phyloP scores from a whole-genome alignment of 2,329 filamentous ascomycete species.

The Lithohypha guttulata region DNA sequence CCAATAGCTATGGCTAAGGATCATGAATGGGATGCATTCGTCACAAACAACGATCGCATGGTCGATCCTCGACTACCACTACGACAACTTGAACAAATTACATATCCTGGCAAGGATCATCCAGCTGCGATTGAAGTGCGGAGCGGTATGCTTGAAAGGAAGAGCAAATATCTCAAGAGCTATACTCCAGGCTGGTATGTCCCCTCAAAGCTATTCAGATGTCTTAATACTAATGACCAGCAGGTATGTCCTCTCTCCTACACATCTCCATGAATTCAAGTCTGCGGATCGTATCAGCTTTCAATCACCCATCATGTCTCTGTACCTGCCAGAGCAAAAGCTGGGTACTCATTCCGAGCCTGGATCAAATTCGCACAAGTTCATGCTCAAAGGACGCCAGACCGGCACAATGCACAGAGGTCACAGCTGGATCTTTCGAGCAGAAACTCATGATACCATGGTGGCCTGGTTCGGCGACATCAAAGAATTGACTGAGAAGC shows the following conservation, averaged over 20 bases:
- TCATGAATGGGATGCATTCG: constrained; percentile 77
- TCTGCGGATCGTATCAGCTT: constrained; percentile 78
- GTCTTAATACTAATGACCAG: constrained; percentile 3
- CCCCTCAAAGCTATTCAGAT: constrained; percentile 1
- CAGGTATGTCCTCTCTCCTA: constrained; percentile 92
- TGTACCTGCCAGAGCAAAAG: constrained; percentile 90
- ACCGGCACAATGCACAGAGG: constrained; percentile 83
- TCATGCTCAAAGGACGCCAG: constrained; percentile 92
- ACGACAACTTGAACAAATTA: constrained; percentile 67
- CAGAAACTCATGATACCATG: constrained; percentile 79
- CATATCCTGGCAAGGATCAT: constrained; percentile 84
- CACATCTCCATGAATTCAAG: constrained; percentile 97
- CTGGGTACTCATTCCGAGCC: constrained; percentile 79
- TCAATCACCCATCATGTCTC: constrained; percentile 87
- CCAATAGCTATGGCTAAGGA: constrained; percentile 92
- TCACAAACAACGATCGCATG: constrained; percentile 71
- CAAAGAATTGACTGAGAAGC: constrained; percentile 76
- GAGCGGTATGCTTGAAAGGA: constrained; percentile 84
- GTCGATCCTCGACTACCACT: constrained; percentile 75
- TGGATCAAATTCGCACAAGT: constrained; percentile 84
- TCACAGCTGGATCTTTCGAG: constrained; percentile 58
- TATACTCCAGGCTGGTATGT: constrained; percentile 88
- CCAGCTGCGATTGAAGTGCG: constrained; percentile 73
- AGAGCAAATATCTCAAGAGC: constrained; percentile 98
- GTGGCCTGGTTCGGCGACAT: constrained; percentile 94